These are phyloP conservation scores for Middelhovenomyces tepae DNA, from an alignment of 805 yeast genomes.

Conservation along the genomic window DNA sequence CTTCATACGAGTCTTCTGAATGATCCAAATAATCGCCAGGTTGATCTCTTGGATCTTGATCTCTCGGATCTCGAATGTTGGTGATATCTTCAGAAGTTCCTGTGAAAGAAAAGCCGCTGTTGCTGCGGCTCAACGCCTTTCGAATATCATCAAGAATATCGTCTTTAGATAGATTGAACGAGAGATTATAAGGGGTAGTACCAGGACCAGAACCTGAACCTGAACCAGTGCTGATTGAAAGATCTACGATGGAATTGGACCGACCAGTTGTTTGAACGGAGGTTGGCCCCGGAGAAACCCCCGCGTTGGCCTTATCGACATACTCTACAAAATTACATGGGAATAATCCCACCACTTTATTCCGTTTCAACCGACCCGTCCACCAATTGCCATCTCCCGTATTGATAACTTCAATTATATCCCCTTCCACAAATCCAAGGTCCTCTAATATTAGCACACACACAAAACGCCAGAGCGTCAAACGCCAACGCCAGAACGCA, in stretches of 20 bases:
- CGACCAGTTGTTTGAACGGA: not conserved
- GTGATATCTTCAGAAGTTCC: no score
- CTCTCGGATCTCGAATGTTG: no score
- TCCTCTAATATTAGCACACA: slow-evolving; percentile 36
- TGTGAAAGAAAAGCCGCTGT: no score
- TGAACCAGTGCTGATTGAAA: no score
- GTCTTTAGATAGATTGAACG: no score
- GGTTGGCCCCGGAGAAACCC: not conserved
- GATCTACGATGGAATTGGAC: not conserved
- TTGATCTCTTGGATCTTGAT: no score
- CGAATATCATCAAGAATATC: no score
- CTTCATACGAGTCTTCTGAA: not conserved
- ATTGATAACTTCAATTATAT: slow-evolving; percentile 72
- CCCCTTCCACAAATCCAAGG: slow-evolving; percentile 90
- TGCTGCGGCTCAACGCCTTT: no score
- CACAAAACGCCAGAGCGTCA: not conserved
- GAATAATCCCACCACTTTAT: slow-evolving; percentile 74
- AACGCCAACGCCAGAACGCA: not conserved
- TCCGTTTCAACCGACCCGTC: slow-evolving; percentile 74
- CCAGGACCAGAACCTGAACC: no score
- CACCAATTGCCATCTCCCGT: slow-evolving; percentile 88
- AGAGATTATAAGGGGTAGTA: no score
- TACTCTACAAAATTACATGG: slow-evolving; percentile 79
- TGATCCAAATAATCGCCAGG: no score
- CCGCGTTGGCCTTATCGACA: slow-evolving; percentile 24